Base-by-base conservation (phyloP, 2,329 filamentous ascomycete species). In the Trichothecium roseum region DNA sequence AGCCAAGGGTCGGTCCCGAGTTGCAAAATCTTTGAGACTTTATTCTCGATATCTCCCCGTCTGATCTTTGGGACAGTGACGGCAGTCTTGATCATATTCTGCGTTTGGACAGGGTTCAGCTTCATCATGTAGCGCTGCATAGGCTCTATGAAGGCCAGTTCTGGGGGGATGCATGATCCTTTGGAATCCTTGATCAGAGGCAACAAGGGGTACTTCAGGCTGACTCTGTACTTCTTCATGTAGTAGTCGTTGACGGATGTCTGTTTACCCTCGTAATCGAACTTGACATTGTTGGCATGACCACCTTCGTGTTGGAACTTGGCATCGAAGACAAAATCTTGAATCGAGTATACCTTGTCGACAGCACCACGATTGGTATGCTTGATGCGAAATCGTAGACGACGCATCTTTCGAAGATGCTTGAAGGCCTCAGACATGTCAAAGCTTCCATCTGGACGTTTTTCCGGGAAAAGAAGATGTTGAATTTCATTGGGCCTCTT, bases 61-160 rank as follows among this genome's bases (percentile, higher is more conserved):
- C 91, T 83, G 20, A 77, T 54, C 0, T 55, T 53, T 0, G 91
- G 91, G 1, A 80, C 72, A 5, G 82, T 85, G 4, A 94, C 89
- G 0, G 89, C 88, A 48, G 89, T 86, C 56, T 83, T 89, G 63
- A 98, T 95, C 91, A 98, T 98, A 5, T 71, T 61, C 0, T 80
- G 64, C 0, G 89, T 95, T 60, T 94, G 68, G 0, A 60, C 53
- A 0, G 69, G 64, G 36, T 69, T 69, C 2, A 83, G 54, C 55
- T 82, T 83, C 59, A 64, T 80, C 0, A 64, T 62, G 43, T 80
- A 84, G 0, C 72, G 63, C 51, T 82, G 78, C 50, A 74, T 68
- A 0, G 62, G 55, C 26, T 63, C 48, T 6, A 78, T 44, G 8
- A 59, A 56, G 37, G 72, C 74, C 4, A 77, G 52, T 45, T 83